These are phyloP conservation scores for Phaseolus lunatus DNA, from an alignment of 306 rosid species.

Conservation along the genomic window DNA sequence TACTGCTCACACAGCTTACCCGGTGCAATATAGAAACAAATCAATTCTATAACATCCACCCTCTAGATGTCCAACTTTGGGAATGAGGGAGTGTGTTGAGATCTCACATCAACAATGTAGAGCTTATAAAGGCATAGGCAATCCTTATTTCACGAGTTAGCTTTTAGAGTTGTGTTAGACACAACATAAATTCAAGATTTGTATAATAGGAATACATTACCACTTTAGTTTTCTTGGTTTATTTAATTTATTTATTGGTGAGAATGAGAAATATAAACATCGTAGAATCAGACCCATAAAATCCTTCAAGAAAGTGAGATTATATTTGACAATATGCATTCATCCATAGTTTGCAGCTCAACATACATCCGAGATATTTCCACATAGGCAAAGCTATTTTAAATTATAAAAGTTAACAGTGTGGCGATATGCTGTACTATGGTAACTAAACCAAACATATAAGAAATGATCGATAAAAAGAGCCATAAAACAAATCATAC, in stretches of 20 bases:
- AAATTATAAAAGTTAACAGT: conserved; percentile 11
- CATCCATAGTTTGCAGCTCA: conserved; percentile 17
- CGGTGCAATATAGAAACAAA: not conserved
- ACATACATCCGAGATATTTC: conserved; percentile 4
- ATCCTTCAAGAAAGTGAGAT: conserved; percentile 9
- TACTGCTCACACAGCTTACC: not conserved
- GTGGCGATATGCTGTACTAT: not conserved
- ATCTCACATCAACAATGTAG: not conserved
- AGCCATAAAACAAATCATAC: conserved; percentile 17
- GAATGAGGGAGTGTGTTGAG: not conserved
- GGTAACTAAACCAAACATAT: not conserved
- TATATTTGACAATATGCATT: not conserved
- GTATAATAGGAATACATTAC: not conserved
- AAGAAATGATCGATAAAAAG: conserved; percentile 12
- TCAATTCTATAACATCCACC: not conserved
- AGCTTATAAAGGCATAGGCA: not conserved
- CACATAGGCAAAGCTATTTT: not conserved
- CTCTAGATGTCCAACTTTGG: not conserved
- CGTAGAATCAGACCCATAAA: conserved; percentile 7
- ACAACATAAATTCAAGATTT: not conserved
- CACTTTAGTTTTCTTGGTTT: not conserved
- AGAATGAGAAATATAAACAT: conserved; percentile 7
- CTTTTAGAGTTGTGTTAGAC: not conserved
- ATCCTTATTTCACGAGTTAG: not conserved
- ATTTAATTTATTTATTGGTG: not conserved